Conservation (phyloP, 805 yeast species). For the Saturnispora silvae region DNA sequence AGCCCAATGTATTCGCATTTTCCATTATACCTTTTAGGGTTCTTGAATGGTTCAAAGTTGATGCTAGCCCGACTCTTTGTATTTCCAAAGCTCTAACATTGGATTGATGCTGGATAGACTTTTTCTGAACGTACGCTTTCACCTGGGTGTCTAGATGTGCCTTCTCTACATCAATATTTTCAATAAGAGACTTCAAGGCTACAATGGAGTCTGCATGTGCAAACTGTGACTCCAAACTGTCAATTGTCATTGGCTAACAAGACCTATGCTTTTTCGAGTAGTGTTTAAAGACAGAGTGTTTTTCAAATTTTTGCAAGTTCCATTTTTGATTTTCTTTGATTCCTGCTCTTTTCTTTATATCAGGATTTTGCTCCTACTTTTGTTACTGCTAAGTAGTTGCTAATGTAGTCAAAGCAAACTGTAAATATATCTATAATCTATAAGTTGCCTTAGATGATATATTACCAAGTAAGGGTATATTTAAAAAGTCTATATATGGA, state of each 20-base stretch:
- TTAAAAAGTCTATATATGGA: too few species aligned
- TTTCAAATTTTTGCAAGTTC: too few species aligned
- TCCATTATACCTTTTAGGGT: conserved; percentile 43
- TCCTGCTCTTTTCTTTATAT: too few species aligned
- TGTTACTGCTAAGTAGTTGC: too few species aligned
- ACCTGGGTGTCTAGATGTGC: conserved; percentile 18
- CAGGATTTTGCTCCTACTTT: too few species aligned
- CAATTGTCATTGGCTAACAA: not conserved
- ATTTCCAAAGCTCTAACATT: conserved; percentile 41
- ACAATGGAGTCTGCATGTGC: conserved; percentile 14
- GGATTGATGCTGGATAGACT: conserved; percentile 30
- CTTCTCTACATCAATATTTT: conserved; percentile 19
- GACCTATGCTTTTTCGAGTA: not conserved
- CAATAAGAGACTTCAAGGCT: conserved; percentile 17
- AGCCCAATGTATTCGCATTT: conserved; percentile 55
- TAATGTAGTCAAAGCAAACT: too few species aligned
- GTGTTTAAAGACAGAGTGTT: too few species aligned
- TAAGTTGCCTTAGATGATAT: too few species aligned
- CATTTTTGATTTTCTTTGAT: too few species aligned
- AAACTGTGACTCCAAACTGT: conserved; percentile 3
- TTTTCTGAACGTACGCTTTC: conserved; percentile 19
- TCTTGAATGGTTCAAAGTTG: conserved; percentile 47
- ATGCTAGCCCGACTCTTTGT: conserved; percentile 51
- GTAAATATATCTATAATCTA: too few species aligned
- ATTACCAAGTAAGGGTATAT: too few species aligned